Conservation (phyloP, 805 yeast genomes). For the Helenozyma baotianmanensis region DNA sequence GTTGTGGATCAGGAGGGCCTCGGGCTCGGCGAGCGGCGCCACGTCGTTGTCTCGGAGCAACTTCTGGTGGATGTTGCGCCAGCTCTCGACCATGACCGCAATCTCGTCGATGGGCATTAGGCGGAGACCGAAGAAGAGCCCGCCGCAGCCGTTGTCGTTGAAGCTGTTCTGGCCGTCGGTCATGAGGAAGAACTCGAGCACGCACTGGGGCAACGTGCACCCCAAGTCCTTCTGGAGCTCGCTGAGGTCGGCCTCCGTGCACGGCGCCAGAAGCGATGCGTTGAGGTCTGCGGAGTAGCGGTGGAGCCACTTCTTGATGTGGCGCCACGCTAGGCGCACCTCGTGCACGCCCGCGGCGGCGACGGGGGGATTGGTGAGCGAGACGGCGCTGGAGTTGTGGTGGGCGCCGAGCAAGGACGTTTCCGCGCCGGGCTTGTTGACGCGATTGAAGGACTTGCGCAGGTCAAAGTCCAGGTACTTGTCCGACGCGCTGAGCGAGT, state of each 20-base stretch:
- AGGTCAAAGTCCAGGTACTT: conserved; percentile 66
- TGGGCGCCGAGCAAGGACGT: conserved; percentile 26
- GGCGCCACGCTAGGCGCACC: conserved; percentile 77
- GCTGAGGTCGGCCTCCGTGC: conserved; percentile 71
- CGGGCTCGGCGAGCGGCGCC: too few relatives aligned
- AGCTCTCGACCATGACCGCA: conserved; percentile 72
- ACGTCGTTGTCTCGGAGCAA: too few relatives aligned
- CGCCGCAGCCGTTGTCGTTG: conserved; percentile 64
- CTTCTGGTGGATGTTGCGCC: conserved; percentile 67
- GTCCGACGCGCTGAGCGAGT: conserved; percentile 62
- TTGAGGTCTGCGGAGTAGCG: conserved; percentile 75
- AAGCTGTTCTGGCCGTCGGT: conserved; percentile 83
- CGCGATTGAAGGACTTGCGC: conserved; percentile 39
- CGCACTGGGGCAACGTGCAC: conserved; percentile 71
- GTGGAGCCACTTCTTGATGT: conserved; percentile 78
- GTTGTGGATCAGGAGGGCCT: neutral
- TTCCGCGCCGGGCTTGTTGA: conserved; percentile 39
- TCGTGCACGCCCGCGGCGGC: conserved; percentile 69
- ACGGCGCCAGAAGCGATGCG: conserved; percentile 73
- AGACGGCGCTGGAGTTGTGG: conserved; percentile 21
- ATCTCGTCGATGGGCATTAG: conserved; percentile 78
- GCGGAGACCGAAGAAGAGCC: conserved; percentile 76
- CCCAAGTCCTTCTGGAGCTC: conserved; percentile 82
- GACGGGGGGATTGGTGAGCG: conserved; percentile 24
- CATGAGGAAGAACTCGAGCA: conserved; percentile 69